A percentile compares a stretch with the other conserved stretches of the same genome.
Evolutionary conservation across 2,329 filamentous ascomycete species (phyloP).

Genomic region (Alternaria triticina): DNA sequence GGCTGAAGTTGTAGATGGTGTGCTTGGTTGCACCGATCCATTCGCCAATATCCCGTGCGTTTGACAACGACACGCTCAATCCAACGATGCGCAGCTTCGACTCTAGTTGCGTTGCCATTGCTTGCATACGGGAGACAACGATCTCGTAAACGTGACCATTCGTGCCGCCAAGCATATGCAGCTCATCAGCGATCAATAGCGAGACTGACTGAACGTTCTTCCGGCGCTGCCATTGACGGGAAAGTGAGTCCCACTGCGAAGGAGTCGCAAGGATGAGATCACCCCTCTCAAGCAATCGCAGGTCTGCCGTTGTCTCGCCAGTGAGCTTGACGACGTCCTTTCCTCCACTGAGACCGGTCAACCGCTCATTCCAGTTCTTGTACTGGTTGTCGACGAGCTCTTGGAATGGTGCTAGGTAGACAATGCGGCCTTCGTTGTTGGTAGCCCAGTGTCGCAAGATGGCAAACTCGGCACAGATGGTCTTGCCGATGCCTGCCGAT

Average conservation of each 20-base stretch:
- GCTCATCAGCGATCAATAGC: slow-evolving; percentile 91
- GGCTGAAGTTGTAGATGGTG: slow-evolving; percentile 98
- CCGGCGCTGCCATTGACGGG: slow-evolving; percentile 92
- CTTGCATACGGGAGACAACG: slow-evolving; percentile 96
- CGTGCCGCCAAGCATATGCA: slow-evolving; percentile 89
- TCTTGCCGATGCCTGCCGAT: slow-evolving; percentile 96
- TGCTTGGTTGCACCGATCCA: slow-evolving; percentile 99
- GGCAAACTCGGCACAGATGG: slow-evolving; percentile 93
- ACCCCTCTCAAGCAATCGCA: slow-evolving; percentile 84
- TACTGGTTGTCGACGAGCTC: slow-evolving; percentile 84
- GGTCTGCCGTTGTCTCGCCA: slow-evolving; percentile 87
- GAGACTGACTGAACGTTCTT: slow-evolving; percentile 93
- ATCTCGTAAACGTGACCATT: slow-evolving; percentile 93
- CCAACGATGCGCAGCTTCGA: slow-evolving; percentile 86
- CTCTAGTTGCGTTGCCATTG: slow-evolving; percentile 88
- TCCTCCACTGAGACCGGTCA: slow-evolving; percentile 75
- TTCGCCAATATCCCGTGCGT: slow-evolving; percentile 91
- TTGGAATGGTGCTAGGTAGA: slow-evolving; percentile 95
- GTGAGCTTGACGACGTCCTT: slow-evolving; percentile 93
- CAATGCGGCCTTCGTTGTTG: slow-evolving; percentile 74
- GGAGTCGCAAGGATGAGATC: slow-evolving; percentile 94
- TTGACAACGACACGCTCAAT: slow-evolving; percentile 88
- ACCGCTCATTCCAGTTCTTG: slow-evolving; percentile 83
- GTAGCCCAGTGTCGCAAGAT: slow-evolving; percentile 86
- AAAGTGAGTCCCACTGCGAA: slow-evolving; percentile 93